Evolutionary conservation across 345 rosid species (phyloP), one percentile per base, ranked within the genome.

Genomic region (Nephelium lappaceum): DNA sequence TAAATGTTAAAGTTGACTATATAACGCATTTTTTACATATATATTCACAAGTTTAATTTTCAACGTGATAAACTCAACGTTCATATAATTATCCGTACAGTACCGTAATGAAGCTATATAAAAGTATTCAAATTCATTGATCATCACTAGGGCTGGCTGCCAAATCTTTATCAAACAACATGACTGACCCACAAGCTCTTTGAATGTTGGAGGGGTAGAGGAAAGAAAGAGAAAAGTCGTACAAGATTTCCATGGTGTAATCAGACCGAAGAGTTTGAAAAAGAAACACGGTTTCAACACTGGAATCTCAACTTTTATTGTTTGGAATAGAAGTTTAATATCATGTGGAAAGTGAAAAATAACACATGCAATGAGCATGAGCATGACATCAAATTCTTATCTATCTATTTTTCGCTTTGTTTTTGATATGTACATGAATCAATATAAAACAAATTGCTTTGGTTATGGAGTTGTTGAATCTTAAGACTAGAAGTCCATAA

Each of bases 101-200:
- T 31, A 2, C 3, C 36, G 36, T 31, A 31, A 31, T 31, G 3
- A 31, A 31, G 36, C 36, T 2, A 31, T 4, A 31, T 31, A 31
- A 31, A 31, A 31, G 36, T 31, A 31, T 31, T 31, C 36, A 31
- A 31, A 2, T 49, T 49, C 15, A 15, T 14, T 15, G 55, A 14
- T 49, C 5, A 49, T 14, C 36, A 31, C 36, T 31, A 31, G 36
- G 36, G 36, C 36, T 31, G 36, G 63, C 63, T 19, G 25, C 25
- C 63, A 18, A 19, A n/a, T 58, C 63, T 31, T 58, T 21, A 18
- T 58, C 55, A 49, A 49, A 58, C 3, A 67, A 57, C 23, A 39
- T 16, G 25, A 2, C n/a, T 68, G 67, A 8, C 66, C 66, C 79
- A 76, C 73, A 9, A 16, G 53, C 72, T 1, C 53, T 76, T 66